Conservation (phyloP, 768 basidiomycete genomes). For the Serendipita sp. region DNA sequence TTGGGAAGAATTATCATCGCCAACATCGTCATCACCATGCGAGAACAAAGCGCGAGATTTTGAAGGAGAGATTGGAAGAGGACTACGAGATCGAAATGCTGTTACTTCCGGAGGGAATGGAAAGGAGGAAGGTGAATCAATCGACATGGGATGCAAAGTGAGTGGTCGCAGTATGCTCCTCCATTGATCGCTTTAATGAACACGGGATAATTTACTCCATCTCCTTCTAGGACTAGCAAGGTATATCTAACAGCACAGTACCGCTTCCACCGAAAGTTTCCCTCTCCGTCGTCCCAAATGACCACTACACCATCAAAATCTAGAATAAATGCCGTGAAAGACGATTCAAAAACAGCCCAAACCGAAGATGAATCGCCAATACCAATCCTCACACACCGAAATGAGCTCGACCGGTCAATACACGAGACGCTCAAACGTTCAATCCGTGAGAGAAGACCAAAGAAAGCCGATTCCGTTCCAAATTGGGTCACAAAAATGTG, state of each 20-base stretch:
- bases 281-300: slow-evolving; percentile 41
- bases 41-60: slow-evolving; percentile 43
- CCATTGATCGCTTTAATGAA: neutral
- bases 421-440: slow-evolving; percentile 33
- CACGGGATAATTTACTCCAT: neutral
- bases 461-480: slow-evolving; percentile 31
- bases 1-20: slow-evolving; percentile 17
- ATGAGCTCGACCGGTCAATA: slow-evolving; percentile 34
- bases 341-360: slow-evolving; percentile 1
- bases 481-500: slow-evolving; percentile 32
- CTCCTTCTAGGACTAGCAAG: slow-evolving; percentile 38
- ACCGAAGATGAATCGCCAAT: slow-evolving; percentile 12
- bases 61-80: slow-evolving; percentile 51
- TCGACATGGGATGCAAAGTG: slow-evolving; percentile 75
- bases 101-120: slow-evolving; percentile 69
- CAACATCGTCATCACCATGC: slow-evolving; percentile 16
- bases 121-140: slow-evolving; percentile 56
- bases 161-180: slow-evolving; percentile 14
- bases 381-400: slow-evolving; percentile 48
- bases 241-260: slow-evolving; percentile 37
- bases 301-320: slow-evolving; percentile 26
- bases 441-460: slow-evolving; percentile 24
- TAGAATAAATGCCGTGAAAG: slow-evolving; percentile 23
- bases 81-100: slow-evolving; percentile 54
- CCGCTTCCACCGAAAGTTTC: slow-evolving; percentile 33